Evolutionary conservation across 2,329 filamentous ascomycete species (phyloP), one percentile per base, ranked within the genome.

Genomic region (Diaporthe australafricana): DNA sequence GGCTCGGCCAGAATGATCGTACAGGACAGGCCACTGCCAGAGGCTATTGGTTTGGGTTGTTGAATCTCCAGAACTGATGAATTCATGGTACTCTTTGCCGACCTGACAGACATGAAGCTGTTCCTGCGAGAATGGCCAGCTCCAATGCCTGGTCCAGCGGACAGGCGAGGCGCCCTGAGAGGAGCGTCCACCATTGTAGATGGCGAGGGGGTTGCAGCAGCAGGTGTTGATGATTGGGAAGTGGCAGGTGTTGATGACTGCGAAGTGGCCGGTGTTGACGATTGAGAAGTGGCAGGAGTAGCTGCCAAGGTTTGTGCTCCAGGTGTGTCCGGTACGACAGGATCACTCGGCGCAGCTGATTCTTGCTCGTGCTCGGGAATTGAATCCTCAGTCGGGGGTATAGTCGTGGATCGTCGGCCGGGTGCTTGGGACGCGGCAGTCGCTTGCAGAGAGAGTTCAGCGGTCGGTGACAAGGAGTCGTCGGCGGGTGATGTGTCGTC

Each of bases 1-100:
- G 93, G 93, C 80, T 96, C 94, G 35, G 93, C 93, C 50, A 96
- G 84, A 35, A 92, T 84, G 56, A 96, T 93, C 38, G 90, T 92
- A 77, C 94, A 92, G 30, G 87, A 88, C 27, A 96, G 87, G 55
- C 93, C 93, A 80, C 93, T 94, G 60, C 92, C 93, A 20, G 91
- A 90, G 16, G 93, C 93, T n/a, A 96, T 86, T 1, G 94, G 93
- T 81, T 95, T 94, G 3, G 70, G 57, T 27, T 72, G 72, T n/a
- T 86, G 84, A 1, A 90, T 77, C 75, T 90, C 88, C 40, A 86
- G 83, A n/a, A 89, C 85, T 16, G 82, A 79, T 3, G 87, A 87
- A 73, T 82, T 87, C 74, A 88, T 81, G 42, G 84, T 82, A 70
- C 81, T 84, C 78, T 90, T 90, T 63, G 83, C 81, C 5, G 84